Base-by-base conservation (phyloP, 306 rosid species). In the Dicorynia guianensis region DNA sequence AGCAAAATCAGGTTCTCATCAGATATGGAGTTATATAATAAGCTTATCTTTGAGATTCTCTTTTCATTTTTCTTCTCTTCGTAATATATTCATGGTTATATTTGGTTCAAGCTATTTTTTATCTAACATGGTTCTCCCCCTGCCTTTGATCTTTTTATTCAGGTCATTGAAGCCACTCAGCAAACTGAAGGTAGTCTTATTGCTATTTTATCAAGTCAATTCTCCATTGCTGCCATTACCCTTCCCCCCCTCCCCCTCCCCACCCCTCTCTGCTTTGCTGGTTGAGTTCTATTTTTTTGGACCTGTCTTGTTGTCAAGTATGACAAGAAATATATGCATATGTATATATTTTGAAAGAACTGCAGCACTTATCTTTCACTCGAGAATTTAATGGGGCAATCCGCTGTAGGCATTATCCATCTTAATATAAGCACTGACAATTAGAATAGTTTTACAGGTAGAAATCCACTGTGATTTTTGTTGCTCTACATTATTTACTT, bases 1-100 rank as follows among this genome's bases (percentile, higher is more conserved):
- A 85, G 75, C 86, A 77, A 82, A 90, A 75, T 80, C 82, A 91
- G 98, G 98, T 93, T 59, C 66, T 63, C 49, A 33, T 82, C 56
- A 62, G 72, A 67, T 67, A 53, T 56, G 46, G 38, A 46, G 63
- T 82, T 67, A 47, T 61, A 46, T 61, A 35, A 48, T 36, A 57
- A 30, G 79, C 66, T 34, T 39, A 11, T 42, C 5, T 50, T 17
- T 42, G 17, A 58, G 59, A 33, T 46, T 33, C 30, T 18, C 19
- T 54, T 10, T 38, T 50, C 4, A 19, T 30, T 62, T 42, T 50
- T 11, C 4, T 11, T 4, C 46, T 11, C 46, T 52, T 2, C 49
- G 34, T 39, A 58, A 67, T 68, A 12, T 49, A 56, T 65, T 64
- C 17, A 19, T 63, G 61, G 54, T 56, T 68, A 63, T 68, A 49